Conservation (phyloP, 148 eudicot species). For the Silene uniflora region DNA sequence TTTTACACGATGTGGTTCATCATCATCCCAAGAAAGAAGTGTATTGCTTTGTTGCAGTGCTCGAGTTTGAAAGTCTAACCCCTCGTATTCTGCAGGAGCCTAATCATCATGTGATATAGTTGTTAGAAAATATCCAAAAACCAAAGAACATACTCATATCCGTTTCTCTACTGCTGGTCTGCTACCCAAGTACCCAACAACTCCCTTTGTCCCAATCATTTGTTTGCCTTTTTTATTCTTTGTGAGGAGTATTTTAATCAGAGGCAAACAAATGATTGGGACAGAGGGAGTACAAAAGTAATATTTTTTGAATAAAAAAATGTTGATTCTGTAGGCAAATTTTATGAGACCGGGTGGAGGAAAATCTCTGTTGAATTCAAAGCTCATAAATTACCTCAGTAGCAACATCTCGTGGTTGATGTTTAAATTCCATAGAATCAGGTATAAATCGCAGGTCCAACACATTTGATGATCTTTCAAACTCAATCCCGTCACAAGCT, state of each 20-base stretch:
- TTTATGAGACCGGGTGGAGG: not conserved
- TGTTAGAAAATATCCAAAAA: not conserved
- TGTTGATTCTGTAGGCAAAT: not conserved
- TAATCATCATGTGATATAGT: conserved; percentile 18
- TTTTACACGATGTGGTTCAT: conserved; percentile 81
- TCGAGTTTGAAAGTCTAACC: conserved; percentile 70
- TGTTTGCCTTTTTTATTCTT: too few species aligned
- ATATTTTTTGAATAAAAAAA: not conserved
- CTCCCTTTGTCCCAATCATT: too few species aligned
- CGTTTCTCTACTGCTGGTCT: not conserved
- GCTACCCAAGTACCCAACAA: not conserved
- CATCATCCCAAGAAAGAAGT: conserved; percentile 86
- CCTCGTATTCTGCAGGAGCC: conserved; percentile 75
- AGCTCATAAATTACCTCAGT: conserved; percentile 54
- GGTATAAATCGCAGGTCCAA: conserved; percentile 95
- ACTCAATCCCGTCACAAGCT: conserved; percentile 82
- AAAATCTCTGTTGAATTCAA: not conserved
- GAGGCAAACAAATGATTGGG: too few species aligned
- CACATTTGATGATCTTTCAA: conserved; percentile 87
- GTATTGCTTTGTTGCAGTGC: conserved; percentile 83
- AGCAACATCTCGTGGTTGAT: conserved; percentile 82
- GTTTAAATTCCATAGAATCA: conserved; percentile 80
- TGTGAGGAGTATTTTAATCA: too few species aligned
- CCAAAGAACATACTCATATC: not conserved
- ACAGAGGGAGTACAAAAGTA: too few species aligned